Conservation (phyloP, 352 stramenopile genomes). For the Phytophthora megakarya region DNA sequence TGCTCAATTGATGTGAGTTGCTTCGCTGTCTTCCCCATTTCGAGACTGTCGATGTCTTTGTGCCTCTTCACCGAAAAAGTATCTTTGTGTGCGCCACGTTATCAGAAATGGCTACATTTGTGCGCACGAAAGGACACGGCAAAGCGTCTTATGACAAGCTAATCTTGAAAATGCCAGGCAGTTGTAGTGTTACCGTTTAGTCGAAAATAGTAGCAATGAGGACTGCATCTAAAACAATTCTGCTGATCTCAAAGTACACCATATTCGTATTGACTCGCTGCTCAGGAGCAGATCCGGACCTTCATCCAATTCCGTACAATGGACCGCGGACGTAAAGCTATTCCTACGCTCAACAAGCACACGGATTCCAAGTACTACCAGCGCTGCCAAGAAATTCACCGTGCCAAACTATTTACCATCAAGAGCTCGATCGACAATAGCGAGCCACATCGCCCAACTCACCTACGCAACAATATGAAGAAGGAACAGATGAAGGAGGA, state of each 20-base stretch:
- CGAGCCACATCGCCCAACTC: constrained; percentile 89
- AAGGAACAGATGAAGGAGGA: constrained; percentile 98
- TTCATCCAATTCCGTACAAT: constrained; percentile 37
- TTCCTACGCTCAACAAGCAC: constrained; percentile 89
- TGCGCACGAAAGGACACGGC: constrained; percentile 24
- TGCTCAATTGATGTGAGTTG: constrained; percentile 81
- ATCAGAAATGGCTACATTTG: constrained; percentile 30
- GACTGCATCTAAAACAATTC: not conserved
- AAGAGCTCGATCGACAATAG: constrained; percentile 97
- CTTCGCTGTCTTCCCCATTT: constrained; percentile 34
- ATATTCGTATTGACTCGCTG: constrained; percentile 25
- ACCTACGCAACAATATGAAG: constrained; percentile 95
- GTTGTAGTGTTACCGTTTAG: not conserved
- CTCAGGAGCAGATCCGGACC: constrained; percentile 1
- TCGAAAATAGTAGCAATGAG: constrained; percentile 27
- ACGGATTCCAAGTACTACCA: constrained; percentile 88
- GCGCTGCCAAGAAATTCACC: constrained; percentile 85
- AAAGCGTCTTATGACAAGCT: constrained; percentile 36
- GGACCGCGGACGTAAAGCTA: constrained; percentile 85
- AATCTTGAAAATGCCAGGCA: constrained; percentile 2
- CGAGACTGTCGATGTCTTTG: not conserved
- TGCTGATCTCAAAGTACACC: too few relatives aligned
- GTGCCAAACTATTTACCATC: constrained; percentile 78
- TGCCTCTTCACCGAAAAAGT: constrained; percentile 28
- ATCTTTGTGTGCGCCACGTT: constrained; percentile 32